A percentile compares a stretch with the other conserved stretches of the same genome.
Conservation (phyloP, 108 stramenopile genomes). For the Epithemia pelagica region DNA sequence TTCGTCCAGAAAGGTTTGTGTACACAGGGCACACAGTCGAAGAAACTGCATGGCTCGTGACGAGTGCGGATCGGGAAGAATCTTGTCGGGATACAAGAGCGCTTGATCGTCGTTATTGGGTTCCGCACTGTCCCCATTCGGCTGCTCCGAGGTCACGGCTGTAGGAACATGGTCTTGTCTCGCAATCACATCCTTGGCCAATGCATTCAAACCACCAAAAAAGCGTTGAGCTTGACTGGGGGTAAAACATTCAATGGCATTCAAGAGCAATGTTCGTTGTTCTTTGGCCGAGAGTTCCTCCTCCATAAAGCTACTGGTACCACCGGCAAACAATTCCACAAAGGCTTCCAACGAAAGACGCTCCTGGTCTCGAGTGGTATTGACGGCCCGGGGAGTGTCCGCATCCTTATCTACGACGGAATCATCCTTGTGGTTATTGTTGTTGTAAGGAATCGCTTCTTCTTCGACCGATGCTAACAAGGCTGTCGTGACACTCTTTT, state of each 20-base stretch:
- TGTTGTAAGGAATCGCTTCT: not conserved
- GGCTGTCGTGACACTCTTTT: not conserved
- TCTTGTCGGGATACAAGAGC: no score
- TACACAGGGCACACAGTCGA: conserved; percentile 28
- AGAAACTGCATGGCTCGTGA: conserved; percentile 38
- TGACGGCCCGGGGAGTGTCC: not conserved
- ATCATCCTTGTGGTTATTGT: not conserved
- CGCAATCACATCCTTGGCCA: conserved; percentile 21
- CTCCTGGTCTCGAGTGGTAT: no score
- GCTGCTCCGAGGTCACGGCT: conserved; percentile 4
- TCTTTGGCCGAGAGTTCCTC: conserved; percentile 16
- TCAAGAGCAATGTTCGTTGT: conserved; percentile 17
- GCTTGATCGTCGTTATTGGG: not conserved
- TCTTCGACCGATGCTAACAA: not conserved
- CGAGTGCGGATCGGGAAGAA: conserved; percentile 23
- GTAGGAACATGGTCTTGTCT: conserved; percentile 33
- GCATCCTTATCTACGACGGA: not conserved
- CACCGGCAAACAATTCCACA: not conserved
- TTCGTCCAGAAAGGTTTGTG: conserved; percentile 42
- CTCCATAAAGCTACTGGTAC: not conserved
- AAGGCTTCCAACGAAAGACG: not conserved
- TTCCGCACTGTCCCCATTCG: not conserved
- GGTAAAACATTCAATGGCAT: conserved; percentile 14
- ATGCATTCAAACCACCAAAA: conserved; percentile 25
- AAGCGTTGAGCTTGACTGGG: conserved; percentile 34